These are phyloP conservation scores for Monilinia fructicola DNA, from an alignment of 2,329 filamentous ascomycete species.

Conservation along the genomic window DNA sequence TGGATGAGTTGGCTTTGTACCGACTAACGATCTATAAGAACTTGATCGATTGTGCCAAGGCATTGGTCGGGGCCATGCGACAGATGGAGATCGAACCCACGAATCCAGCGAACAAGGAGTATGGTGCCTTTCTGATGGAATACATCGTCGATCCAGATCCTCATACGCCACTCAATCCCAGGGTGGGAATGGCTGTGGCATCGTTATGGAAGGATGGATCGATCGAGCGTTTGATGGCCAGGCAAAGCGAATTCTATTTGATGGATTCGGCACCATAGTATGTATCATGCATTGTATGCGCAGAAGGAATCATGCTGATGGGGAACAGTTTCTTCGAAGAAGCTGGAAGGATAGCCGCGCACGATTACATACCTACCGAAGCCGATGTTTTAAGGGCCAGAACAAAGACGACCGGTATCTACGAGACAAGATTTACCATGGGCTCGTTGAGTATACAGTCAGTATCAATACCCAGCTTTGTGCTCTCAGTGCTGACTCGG, in stretches of 20 bases:
- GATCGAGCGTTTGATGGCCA: slow-evolving; percentile 80
- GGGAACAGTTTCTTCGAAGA: slow-evolving; percentile 86
- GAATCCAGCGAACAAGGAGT: slow-evolving; percentile 67
- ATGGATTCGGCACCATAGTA: slow-evolving; percentile 99
- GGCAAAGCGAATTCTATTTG: slow-evolving; percentile 96
- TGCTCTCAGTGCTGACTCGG: slow-evolving; percentile 28
- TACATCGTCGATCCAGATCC: slow-evolving; percentile 91
- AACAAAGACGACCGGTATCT: slow-evolving; percentile 98
- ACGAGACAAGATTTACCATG: slow-evolving; percentile 98
- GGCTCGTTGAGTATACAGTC: slow-evolving; percentile 98
- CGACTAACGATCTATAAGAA: slow-evolving; percentile 98
- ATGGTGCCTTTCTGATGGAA: slow-evolving; percentile 77
- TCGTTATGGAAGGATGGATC: slow-evolving; percentile 89
- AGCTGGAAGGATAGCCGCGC: slow-evolving; percentile 76
- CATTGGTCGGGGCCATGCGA: slow-evolving; percentile 85
- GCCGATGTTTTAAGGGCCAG: slow-evolving; percentile 92
- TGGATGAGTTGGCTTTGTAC: slow-evolving; percentile 91
- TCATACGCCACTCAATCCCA: slow-evolving; percentile 76
- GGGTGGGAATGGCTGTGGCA: slow-evolving; percentile 78
- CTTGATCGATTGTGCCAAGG: slow-evolving; percentile 92
- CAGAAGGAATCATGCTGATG: slow-evolving; percentile 27
- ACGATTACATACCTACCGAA: slow-evolving; percentile 88
- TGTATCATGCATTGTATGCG: slow-evolving; percentile 21
- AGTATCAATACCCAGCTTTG: slow-evolving; percentile 42
- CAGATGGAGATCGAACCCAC: slow-evolving; percentile 85